These are phyloP conservation scores for Citrus australasica DNA, from an alignment of 345 rosid species.

Conservation along the genomic window DNA sequence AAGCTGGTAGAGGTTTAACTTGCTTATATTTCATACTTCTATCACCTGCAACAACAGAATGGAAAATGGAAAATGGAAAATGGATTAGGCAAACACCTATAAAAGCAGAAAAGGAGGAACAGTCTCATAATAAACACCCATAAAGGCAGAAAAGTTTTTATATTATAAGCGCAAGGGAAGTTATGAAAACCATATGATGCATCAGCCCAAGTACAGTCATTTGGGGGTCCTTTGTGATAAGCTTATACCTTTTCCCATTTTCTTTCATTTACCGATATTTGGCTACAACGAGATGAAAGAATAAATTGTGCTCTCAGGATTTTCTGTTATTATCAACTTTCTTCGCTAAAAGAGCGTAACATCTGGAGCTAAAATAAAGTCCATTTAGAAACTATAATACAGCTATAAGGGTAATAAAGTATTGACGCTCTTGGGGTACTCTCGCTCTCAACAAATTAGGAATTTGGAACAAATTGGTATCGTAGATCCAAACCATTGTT, in stretches of 20 bases:
- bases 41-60: slow-evolving; percentile 41
- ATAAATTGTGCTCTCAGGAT: not conserved
- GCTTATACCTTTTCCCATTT: not conserved
- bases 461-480: not conserved
- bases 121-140: not conserved
- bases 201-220: not conserved
- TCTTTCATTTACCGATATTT: not conserved
- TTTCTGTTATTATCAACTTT: not conserved
- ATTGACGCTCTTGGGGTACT: not conserved
- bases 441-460: not conserved
- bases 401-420: not conserved
- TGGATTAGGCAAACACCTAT: not conserved
- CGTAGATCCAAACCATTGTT: not conserved
- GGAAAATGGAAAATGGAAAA: slow-evolving; percentile 19
- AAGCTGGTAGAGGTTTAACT: slow-evolving; percentile 49
- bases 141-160: too few species aligned
- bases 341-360: not conserved
- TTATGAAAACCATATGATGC: not conserved
- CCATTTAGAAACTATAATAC: not conserved
- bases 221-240: not conserved
- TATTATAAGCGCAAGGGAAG: not conserved
- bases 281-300: not conserved
- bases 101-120: not conserved
- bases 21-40: slow-evolving; percentile 31
- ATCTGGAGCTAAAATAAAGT: not conserved